Percentiles rank a stretch among this genome's conserved stretches.
These are phyloP conservation scores for Penicillium sp. DNA, from an alignment of 2,329 filamentous ascomycete species.

Conservation along the genomic window DNA sequence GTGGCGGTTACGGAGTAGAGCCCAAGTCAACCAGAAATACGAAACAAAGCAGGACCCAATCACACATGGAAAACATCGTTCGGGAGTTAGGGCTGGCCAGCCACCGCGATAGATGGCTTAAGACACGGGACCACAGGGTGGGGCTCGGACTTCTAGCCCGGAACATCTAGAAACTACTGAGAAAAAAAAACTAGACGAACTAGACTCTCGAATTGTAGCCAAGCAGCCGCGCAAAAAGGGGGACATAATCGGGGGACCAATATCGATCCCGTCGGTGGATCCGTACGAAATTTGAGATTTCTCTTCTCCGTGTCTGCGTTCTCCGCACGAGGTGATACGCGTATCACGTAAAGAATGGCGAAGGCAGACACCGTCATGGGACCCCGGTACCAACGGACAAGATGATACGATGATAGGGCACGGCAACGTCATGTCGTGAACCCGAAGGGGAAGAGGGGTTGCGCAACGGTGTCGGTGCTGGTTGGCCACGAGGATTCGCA, in stretches of 20 bases:
- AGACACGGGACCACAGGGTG: conserved; percentile 21
- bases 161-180: neutral
- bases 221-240: neutral
- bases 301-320: neutral
- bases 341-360: neutral
- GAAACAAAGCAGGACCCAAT: neutral
- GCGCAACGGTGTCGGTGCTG: conserved; percentile 6
- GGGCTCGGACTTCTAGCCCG: conserved; percentile 8
- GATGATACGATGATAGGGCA: conserved; percentile 15
- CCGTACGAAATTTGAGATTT: neutral
- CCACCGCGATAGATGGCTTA: conserved; percentile 19
- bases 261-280: neutral
- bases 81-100: conserved; percentile 20
- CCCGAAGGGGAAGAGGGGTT: conserved; percentile 3
- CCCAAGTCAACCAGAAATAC: neutral
- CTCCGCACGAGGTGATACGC: neutral
- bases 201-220: neutral
- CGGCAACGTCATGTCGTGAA: conserved; percentile 6
- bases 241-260: neutral
- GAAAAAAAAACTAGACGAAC: neutral
- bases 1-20: neutral
- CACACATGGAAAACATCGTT: neutral
- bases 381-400: conserved; percentile 2
- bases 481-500: conserved; percentile 19
- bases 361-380: conserved; percentile 3